A percentile compares a stretch with the other conserved stretches of the same genome.
These are phyloP conservation scores for Albifimbria verrucaria DNA, from an alignment of 2,329 filamentous ascomycete species.

Conservation along the genomic window DNA sequence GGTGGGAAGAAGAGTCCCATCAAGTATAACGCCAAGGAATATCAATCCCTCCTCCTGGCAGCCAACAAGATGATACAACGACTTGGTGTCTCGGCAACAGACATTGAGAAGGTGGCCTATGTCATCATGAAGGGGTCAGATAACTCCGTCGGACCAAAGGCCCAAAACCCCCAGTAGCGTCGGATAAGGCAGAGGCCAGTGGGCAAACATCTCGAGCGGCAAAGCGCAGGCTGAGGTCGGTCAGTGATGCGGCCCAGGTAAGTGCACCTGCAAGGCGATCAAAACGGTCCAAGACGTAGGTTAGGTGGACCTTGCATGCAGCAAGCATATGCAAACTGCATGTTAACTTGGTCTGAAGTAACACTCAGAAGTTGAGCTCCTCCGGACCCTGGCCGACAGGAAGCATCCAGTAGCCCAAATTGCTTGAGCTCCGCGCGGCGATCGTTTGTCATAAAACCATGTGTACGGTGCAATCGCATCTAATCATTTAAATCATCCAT, in stretches of 20 bases:
- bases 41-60: constrained; percentile 48
- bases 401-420: background rate
- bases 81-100: constrained; percentile 54
- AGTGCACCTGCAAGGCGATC: constrained; percentile 8
- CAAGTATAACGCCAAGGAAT: constrained; percentile 70
- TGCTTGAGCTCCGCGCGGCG: background rate
- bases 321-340: background rate
- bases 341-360: background rate
- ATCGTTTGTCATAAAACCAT: background rate
- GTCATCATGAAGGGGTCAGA: constrained; percentile 53
- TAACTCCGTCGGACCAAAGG: constrained; percentile 2
- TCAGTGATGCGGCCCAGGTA: constrained; percentile 13
- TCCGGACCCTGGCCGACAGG: background rate
- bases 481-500: background rate
- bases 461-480: background rate
- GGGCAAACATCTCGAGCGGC: background rate
- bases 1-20: constrained; percentile 48
- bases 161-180: background rate
- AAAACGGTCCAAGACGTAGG: constrained; percentile 8
- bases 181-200: background rate
- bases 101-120: constrained; percentile 69
- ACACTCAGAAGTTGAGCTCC: background rate
- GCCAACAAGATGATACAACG: constrained; percentile 41
- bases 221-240: constrained; percentile 18
- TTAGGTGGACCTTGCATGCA: background rate